Percentiles rank a stretch among this genome's conserved stretches.
phyloP scores from a whole-genome alignment of 2,329 filamentous ascomycete species.

The Fusarium falciforme region DNA sequence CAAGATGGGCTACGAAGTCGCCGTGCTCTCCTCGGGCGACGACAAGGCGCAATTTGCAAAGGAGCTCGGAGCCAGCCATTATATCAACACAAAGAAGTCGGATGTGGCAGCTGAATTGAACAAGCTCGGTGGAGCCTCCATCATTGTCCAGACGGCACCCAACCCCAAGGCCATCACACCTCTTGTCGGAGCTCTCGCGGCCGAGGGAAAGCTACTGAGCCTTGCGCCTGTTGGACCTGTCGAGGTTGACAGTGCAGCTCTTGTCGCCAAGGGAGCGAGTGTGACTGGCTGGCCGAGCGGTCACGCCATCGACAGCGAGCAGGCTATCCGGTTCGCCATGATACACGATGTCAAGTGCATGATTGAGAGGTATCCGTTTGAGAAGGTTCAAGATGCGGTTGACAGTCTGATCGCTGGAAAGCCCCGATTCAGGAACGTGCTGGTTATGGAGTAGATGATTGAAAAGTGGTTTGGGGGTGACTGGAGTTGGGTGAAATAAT shows the following conservation, averaged over 20 bases:
- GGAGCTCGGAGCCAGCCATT: constrained; percentile 57
- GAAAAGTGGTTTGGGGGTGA: neutral
- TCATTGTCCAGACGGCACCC: constrained; percentile 73
- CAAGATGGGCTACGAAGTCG: constrained; percentile 80
- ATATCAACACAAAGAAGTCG: constrained; percentile 62
- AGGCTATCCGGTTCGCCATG: constrained; percentile 74
- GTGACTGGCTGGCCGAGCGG: constrained; percentile 74
- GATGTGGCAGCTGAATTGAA: constrained; percentile 61
- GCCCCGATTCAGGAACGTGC: constrained; percentile 59
- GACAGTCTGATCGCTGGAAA: constrained; percentile 55
- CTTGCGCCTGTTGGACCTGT: constrained; percentile 63
- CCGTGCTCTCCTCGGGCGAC: constrained; percentile 74
- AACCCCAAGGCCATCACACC: constrained; percentile 65
- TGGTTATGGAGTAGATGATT: constrained; percentile 43
- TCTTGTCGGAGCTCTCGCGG: constrained; percentile 64
- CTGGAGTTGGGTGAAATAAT: neutral
- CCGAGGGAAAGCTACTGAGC: constrained; percentile 69
- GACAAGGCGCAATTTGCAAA: constrained; percentile 76
- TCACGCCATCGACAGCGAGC: constrained; percentile 70
- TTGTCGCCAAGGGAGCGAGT: constrained; percentile 65
- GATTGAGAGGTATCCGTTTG: constrained; percentile 72
- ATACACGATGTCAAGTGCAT: constrained; percentile 72
- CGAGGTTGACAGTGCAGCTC: constrained; percentile 54
- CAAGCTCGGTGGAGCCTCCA: constrained; percentile 69
- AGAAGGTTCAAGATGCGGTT: constrained; percentile 58